These are phyloP conservation scores for Truncatella angustata DNA, from an alignment of 2,329 filamentous ascomycete species.

Conservation along the genomic window DNA sequence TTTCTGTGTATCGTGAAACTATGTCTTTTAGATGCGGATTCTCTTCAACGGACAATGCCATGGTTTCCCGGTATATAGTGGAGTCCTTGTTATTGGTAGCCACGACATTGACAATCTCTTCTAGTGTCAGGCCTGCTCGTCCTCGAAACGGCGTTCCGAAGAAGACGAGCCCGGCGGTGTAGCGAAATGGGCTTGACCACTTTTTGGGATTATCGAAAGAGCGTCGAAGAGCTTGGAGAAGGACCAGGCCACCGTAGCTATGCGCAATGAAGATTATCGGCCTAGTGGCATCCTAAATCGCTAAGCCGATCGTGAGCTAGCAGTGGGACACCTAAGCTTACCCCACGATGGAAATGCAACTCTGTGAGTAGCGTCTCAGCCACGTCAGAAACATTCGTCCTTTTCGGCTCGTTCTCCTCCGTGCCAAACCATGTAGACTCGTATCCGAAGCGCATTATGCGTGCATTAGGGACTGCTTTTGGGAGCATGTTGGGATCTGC, in stretches of 20 bases:
- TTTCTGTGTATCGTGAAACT: not conserved
- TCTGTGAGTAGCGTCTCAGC: not conserved
- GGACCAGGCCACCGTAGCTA: not conserved
- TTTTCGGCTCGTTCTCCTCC: not conserved
- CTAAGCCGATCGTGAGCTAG: not conserved
- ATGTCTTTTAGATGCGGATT: not conserved
- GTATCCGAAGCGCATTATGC: slow-evolving; percentile 1
- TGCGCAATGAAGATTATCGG: slow-evolving; percentile 1
- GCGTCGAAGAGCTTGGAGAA: not conserved
- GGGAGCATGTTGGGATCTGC: not conserved
- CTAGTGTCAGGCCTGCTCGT: not conserved
- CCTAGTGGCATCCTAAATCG: not conserved
- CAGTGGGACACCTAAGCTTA: not conserved
- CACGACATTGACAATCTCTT: not conserved
- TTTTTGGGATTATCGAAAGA: not conserved
- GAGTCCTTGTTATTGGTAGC: not conserved
- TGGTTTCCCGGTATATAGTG: not conserved
- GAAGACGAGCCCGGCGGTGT: not conserved
- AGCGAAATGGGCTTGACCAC: not conserved
- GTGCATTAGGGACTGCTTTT: not conserved
- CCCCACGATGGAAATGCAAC: not conserved
- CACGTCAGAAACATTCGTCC: not conserved
- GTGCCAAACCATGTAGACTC: not conserved
- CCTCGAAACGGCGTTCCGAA: slow-evolving; percentile 2
- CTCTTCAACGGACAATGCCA: not conserved